phyloP scores from a whole-genome alignment of 2,329 filamentous ascomycete genomes.

The Alternaria sp. region DNA sequence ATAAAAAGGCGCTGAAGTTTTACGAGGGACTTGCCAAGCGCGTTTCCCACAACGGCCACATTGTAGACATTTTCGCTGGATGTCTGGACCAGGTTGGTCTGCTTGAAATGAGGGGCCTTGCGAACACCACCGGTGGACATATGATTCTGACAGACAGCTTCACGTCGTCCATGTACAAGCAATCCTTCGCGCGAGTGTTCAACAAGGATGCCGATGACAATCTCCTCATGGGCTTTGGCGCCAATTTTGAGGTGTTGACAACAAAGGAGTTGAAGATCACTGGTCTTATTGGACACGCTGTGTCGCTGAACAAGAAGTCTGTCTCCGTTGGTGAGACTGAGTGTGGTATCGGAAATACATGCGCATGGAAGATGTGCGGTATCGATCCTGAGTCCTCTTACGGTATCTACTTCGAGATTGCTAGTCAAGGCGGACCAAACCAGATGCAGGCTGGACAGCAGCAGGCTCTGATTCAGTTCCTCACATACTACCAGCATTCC shows the following conservation, averaged over 20 bases:
- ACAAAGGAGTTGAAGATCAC: slow-evolving; percentile 99
- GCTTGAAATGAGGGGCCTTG: slow-evolving; percentile 96
- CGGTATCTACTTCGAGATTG: slow-evolving; percentile 97
- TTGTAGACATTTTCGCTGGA: slow-evolving; percentile 96
- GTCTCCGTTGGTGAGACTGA: slow-evolving; percentile 97
- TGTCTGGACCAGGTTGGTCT: slow-evolving; percentile 97
- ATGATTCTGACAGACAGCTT: slow-evolving; percentile 99
- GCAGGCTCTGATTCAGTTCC: slow-evolving; percentile 95
- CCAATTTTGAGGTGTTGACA: slow-evolving; percentile 91
- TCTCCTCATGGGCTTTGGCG: slow-evolving; percentile 97
- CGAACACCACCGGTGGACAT: slow-evolving; percentile 95
- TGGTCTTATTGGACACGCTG: slow-evolving; percentile 92
- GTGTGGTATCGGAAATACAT: slow-evolving; percentile 97
- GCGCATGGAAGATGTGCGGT: slow-evolving; percentile 99
- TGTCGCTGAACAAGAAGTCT: slow-evolving; percentile 98
- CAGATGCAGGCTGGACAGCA: slow-evolving; percentile 87
- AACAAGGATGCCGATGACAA: slow-evolving; percentile 97
- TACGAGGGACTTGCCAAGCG: slow-evolving; percentile 95
- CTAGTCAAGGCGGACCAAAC: slow-evolving; percentile 86
- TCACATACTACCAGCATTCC: slow-evolving; percentile 98
- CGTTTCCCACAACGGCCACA: slow-evolving; percentile 93
- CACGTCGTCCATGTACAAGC: slow-evolving; percentile 98
- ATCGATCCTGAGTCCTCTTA: slow-evolving; percentile 95
- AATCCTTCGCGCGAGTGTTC: slow-evolving; percentile 96
- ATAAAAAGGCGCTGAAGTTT: slow-evolving; percentile 99